A percentile compares a stretch with the other conserved stretches of the same genome.
Conservation (phyloP, 2,329 filamentous ascomycete species). For the Monosporascus sp. region DNA sequence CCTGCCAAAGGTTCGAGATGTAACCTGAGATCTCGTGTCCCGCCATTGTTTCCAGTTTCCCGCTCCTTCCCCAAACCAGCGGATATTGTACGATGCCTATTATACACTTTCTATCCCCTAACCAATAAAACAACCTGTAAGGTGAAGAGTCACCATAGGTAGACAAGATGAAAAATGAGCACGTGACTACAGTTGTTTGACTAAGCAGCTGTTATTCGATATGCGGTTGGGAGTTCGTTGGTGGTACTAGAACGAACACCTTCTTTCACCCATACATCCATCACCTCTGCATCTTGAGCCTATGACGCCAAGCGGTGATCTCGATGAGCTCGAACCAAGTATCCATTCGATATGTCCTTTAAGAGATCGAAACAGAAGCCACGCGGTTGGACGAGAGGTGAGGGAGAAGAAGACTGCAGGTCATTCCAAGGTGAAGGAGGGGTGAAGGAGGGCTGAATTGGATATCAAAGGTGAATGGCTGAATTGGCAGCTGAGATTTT, state of each 20-base stretch:
- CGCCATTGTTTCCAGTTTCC: slow-evolving; percentile 23
- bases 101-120: neutral
- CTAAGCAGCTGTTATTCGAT: too few relatives aligned
- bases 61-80: slow-evolving; percentile 5
- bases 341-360: too few relatives aligned
- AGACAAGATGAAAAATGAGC: too few relatives aligned
- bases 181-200: too few relatives aligned
- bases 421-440: too few relatives aligned
- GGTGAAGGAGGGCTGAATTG: too few relatives aligned
- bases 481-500: slow-evolving; percentile 15
- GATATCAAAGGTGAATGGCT: neutral
- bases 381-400: too few relatives aligned
- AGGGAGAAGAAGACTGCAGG: too few relatives aligned
- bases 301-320: neutral
- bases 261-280: neutral
- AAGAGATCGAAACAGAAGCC: too few relatives aligned
- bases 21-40: slow-evolving; percentile 29
- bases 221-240: neutral
- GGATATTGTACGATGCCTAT: neutral
- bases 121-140: neutral
- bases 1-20: slow-evolving; percentile 26
- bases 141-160: too few relatives aligned
- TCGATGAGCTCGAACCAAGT: neutral
- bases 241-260: neutral
- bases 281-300: too few relatives aligned